Base-by-base conservation (phyloP, 208 protist genomes). In the Wallacemonas sp. region DNA sequence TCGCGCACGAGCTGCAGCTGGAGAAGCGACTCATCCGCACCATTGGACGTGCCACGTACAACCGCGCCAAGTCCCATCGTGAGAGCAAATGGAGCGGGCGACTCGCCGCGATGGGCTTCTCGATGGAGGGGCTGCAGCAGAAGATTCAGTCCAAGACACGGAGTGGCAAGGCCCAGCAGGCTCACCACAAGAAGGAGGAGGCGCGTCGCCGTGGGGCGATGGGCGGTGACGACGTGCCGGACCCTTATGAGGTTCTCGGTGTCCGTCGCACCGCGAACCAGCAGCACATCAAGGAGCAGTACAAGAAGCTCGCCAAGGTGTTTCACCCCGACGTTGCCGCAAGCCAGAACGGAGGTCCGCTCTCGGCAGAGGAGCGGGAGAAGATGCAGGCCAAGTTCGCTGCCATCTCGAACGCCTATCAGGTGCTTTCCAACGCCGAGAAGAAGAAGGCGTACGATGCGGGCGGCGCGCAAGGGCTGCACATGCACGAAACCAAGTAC, bases 341-440 rank as follows among this genome's bases (percentile, higher is more conserved):
- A 61, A 73, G 68, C 37, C 67, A 39, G 36, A 46, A 71, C 42
- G 64, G 66, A 24, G 63, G 63, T 1, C 42, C 61, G 12, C 62
- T 71, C 26, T 73, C 54, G 24, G 79, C 70, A 0, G 57, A 78
- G 53, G 81, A 95, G 71, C 66, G 77, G 30, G 52, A 32, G 0
- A 58, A 73, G 19, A 71, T 81, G 26, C 79, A 91, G 63, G 44
- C 32, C 52, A 89, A 81, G 71, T 95, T 95, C 70, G 83, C 84
- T 26, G 67, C 66, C 21, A 89, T 95, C 44, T 77, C 82, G 19
- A 73, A 54, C 44, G 89, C 89, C 8, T 95, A 95, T 52, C 86
- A 92, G 57, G 76, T 95, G 33, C 71, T 95, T n/a, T 93, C 86
- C 3, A 95, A 95, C 61, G 75, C 84, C 15, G 89, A 95, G 67